Evolutionary conservation across 2,329 filamentous ascomycete species (phyloP).

Genomic region (Neurospora sp.): DNA sequence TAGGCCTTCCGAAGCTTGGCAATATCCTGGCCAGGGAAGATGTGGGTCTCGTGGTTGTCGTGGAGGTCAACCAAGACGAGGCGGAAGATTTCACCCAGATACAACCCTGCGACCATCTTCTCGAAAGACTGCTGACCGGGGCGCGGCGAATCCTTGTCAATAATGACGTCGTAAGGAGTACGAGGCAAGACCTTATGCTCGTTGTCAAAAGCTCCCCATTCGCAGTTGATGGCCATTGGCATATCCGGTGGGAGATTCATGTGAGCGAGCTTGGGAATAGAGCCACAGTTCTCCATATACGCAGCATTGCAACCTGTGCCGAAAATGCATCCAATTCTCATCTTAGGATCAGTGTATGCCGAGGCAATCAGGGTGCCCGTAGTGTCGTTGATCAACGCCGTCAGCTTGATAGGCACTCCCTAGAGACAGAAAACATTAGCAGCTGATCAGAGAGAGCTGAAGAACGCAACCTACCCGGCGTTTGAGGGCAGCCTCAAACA

Average conservation of each 20-base stretch:
- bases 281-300: constrained; percentile 90
- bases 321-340: constrained; percentile 96
- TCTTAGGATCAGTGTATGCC: constrained; percentile 85
- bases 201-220: constrained; percentile 96
- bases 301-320: constrained; percentile 97
- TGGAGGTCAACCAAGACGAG: constrained; percentile 77
- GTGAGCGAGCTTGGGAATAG: constrained; percentile 86
- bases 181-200: constrained; percentile 79
- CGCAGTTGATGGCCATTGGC: constrained; percentile 94
- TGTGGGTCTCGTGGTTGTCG: constrained; percentile 60
- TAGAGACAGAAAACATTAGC: constrained; percentile 26
- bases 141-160: constrained; percentile 85
- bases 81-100: constrained; percentile 90
- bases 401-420: constrained; percentile 85
- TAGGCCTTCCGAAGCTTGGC: constrained; percentile 75
- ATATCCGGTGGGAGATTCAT: constrained; percentile 76
- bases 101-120: constrained; percentile 95
- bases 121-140: constrained; percentile 93
- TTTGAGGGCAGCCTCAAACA: constrained; percentile 69
- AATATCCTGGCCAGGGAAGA: constrained; percentile 81
- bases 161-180: constrained; percentile 75
- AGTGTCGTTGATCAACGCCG: constrained; percentile 93
- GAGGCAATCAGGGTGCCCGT: constrained; percentile 95
- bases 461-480: constrained; percentile 42
- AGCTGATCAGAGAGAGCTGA: neutral